A percentile compares a stretch with the other conserved stretches of the same genome.
Conservation (phyloP, 495 filamentous ascomycete species). For the Penicillium ochrochloron region DNA sequence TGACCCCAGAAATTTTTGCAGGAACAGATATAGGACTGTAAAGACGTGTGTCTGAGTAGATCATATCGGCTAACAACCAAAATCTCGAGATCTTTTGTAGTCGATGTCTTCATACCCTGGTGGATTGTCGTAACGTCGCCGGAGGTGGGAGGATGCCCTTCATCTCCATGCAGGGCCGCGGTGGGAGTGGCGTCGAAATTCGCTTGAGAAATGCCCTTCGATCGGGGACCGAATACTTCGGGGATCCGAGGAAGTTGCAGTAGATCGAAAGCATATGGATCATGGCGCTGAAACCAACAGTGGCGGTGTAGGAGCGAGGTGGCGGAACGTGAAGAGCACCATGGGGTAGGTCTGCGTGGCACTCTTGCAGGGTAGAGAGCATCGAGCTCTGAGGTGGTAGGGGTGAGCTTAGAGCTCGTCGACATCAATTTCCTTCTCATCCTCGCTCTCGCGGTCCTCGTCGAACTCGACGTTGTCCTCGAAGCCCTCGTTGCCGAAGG, state of each 20-base stretch:
- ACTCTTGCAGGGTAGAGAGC: slow-evolving; percentile 45
- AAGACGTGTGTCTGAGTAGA: slow-evolving; percentile 14
- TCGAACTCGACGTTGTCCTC: slow-evolving; percentile 66
- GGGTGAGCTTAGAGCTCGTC: slow-evolving; percentile 58
- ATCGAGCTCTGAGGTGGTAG: slow-evolving; percentile 33
- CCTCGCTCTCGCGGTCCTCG: slow-evolving; percentile 61
- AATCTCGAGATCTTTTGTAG: slow-evolving; percentile 25
- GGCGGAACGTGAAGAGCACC: slow-evolving; percentile 37
- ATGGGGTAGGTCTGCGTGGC: slow-evolving; percentile 34
- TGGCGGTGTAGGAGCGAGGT: slow-evolving; percentile 28
- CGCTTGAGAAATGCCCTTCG: slow-evolving; percentile 16
- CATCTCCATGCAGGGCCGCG: slow-evolving; percentile 23
- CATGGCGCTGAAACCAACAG: slow-evolving; percentile 27
- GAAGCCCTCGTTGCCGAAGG: slow-evolving; percentile 70
- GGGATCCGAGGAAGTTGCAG: slow-evolving; percentile 10
- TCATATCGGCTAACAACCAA: slow-evolving; percentile 25
- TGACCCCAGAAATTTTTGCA: slow-evolving; percentile 25
- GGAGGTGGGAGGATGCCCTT: slow-evolving; percentile 19
- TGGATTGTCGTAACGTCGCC: slow-evolving; percentile 32
- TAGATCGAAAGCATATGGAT: slow-evolving; percentile 23
- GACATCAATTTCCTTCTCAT: slow-evolving; percentile 64
- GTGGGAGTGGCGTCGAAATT: slow-evolving; percentile 20
- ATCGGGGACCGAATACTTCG: slow-evolving; percentile 18
- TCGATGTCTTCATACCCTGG: slow-evolving; percentile 36
- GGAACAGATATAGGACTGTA: slow-evolving; percentile 28